Percentiles rank a stretch among this genome's conserved stretches.
Evolutionary conservation across 176 grass and related monocot genomes (phyloP).

Genomic region (Bothriochloa decipiens): DNA sequence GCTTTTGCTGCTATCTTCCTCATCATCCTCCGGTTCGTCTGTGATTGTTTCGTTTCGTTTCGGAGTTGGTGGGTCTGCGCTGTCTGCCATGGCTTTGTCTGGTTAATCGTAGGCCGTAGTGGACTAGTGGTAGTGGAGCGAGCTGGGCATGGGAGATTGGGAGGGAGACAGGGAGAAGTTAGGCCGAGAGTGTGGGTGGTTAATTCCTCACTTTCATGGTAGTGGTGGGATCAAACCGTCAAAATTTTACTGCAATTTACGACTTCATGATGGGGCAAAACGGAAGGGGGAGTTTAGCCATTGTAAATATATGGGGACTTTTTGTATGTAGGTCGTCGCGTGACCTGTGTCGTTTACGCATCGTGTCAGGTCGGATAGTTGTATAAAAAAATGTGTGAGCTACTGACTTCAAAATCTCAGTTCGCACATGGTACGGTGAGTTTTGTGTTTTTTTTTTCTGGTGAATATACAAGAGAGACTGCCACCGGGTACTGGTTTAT

Average conservation of each 20-base stretch:
- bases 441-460: not conserved
- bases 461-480: not conserved
- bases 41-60: constrained; percentile 34
- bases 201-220: constrained; percentile 14
- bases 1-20: constrained; percentile 36
- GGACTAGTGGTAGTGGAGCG: not conserved
- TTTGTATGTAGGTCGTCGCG: not conserved
- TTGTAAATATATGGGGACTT: constrained; percentile 9
- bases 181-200: not conserved
- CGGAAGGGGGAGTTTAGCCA: not conserved
- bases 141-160: not conserved
- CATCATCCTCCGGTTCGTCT: constrained; percentile 7
- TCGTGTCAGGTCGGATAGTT: not conserved
- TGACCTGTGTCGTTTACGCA: not conserved
- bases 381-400: not conserved
- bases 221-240: constrained; percentile 22
- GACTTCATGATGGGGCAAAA: not conserved
- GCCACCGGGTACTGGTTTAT: not conserved
- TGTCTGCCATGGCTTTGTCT: constrained; percentile 34
- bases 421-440: constrained; percentile 35
- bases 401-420: constrained; percentile 35
- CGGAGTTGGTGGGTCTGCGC: constrained; percentile 49
- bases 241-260: not conserved
- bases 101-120: not conserved
- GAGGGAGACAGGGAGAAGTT: not conserved